Evolutionary conservation across 305 asterid genomes (phyloP).

Genomic region (Lippia alba): DNA sequence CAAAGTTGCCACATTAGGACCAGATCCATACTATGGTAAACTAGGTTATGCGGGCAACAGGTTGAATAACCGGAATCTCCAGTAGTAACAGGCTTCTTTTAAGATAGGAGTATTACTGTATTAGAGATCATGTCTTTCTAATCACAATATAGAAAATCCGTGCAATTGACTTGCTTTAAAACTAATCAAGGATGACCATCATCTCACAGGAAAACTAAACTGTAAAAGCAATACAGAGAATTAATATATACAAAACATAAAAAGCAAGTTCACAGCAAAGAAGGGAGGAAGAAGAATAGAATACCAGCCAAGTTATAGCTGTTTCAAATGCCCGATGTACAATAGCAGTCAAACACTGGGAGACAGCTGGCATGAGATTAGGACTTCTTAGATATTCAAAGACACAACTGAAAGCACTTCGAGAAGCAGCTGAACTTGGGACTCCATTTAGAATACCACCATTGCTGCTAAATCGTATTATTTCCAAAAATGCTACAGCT

Average conservation of each 20-base stretch:
- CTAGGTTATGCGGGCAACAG: constrained; percentile 5
- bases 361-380: constrained; percentile 89
- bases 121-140: constrained; percentile 15
- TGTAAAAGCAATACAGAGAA: constrained; percentile 19
- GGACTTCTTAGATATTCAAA: constrained; percentile 97
- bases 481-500: constrained; percentile 96
- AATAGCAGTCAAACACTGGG: constrained; percentile 96
- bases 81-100: constrained; percentile 12
- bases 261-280: constrained; percentile 20
- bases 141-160: constrained; percentile 8
- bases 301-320: constrained; percentile 92
- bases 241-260: constrained; percentile 3
- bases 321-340: constrained; percentile 94
- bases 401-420: constrained; percentile 97
- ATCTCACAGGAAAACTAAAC: constrained; percentile 26
- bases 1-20: constrained; percentile 14
- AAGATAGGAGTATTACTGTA: no score
- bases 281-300: constrained; percentile 30
- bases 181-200: constrained; percentile 1
- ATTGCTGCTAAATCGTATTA: constrained; percentile 96
- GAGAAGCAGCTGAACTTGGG: constrained; percentile 70
- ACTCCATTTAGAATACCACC: constrained; percentile 96
- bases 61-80: constrained; percentile 14
- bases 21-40: background rate
- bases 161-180: constrained; percentile 4